phyloP scores from a whole-genome alignment of 2,329 filamentous ascomycete genomes.

The Nothomitra cinnamomea region DNA sequence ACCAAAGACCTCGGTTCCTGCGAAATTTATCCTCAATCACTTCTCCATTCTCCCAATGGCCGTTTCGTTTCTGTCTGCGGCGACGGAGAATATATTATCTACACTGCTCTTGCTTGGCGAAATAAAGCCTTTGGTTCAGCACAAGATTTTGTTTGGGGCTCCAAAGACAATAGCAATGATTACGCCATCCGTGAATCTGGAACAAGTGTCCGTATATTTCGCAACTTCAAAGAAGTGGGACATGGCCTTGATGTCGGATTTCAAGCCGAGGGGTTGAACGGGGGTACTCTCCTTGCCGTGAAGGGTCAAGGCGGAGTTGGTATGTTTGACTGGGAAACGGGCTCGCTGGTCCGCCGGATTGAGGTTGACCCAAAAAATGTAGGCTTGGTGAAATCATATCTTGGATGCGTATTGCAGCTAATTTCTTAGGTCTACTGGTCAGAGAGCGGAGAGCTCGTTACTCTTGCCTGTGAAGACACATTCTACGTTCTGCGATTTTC shows the following conservation, averaged over 20 bases:
- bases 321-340: slow-evolving; percentile 91
- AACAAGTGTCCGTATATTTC: slow-evolving; percentile 92
- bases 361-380: slow-evolving; percentile 54
- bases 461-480: slow-evolving; percentile 83
- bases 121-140: slow-evolving; percentile 96
- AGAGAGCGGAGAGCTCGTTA: slow-evolving; percentile 83
- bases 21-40: slow-evolving; percentile 88
- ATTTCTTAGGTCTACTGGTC: slow-evolving; percentile 80
- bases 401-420: neutral
- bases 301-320: slow-evolving; percentile 89
- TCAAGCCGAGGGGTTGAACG: slow-evolving; percentile 78
- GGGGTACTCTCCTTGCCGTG: slow-evolving; percentile 80
- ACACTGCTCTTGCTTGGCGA: slow-evolving; percentile 87
- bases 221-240: slow-evolving; percentile 87
- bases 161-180: slow-evolving; percentile 95
- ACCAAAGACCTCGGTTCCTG: slow-evolving; percentile 93
- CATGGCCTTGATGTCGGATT: slow-evolving; percentile 88
- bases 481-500: slow-evolving; percentile 92
- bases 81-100: slow-evolving; percentile 97
- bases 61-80: slow-evolving; percentile 81
- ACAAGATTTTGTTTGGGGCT: slow-evolving; percentile 91
- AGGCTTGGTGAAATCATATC: slow-evolving; percentile 14
- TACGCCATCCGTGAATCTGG: slow-evolving; percentile 91
- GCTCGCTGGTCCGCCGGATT: slow-evolving; percentile 77
- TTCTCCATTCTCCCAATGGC: slow-evolving; percentile 91